Evolutionary conservation across 2,329 filamentous ascomycete species (phyloP), one percentile per base, ranked within the genome.

Genomic region (Fonsecaea monophora): DNA sequence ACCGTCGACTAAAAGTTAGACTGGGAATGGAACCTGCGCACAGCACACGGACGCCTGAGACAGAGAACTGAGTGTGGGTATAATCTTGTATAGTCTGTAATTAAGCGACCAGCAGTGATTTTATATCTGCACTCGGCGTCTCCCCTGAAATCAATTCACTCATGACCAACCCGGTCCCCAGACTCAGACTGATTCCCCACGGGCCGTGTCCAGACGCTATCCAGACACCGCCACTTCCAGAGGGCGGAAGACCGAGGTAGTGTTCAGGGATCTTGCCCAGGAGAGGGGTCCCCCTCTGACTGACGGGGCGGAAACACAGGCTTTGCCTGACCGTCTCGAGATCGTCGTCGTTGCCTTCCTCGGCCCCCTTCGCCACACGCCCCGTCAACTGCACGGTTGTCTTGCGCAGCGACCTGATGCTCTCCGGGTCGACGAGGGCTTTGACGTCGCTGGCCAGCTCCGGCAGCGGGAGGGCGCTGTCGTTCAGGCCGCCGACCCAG

Each of bases 401-500:
- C 37, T 69, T 70, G 63, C 75, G 76, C 21, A 80, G 66, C 53
- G 69, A 72, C 18, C 73, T 70, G 59, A 77, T 74, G 9, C 84
- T 80, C 12, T 79, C 74, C 0, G 75, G 73, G 12, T 83, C 80
- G n/a, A 85, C 79, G 18, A 76, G 67, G 6, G 64, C 59, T 60
- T 79, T 78, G 4, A 75, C 72, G 35, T 78, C 73, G 65, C 77
- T 65, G 0, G 88, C 83, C 2, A 83, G 71, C 0, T 81, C 77
- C 0, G 91, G 91, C 9, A 94, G 78, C 0, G 86, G 83, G 4
- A 90, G 82, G 0, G 74, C 75, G 0, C 84, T 79, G 40, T 84
- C 86, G 74, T 94, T 94, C 42, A 94, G 75, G 0, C 91, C 91
- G 0, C 89, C 89, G 38, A 94, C 79, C 76, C 92, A 94, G 21